Conservation (phyloP, 495 filamentous ascomycete species). For the Staphylotrichum longicolle region DNA sequence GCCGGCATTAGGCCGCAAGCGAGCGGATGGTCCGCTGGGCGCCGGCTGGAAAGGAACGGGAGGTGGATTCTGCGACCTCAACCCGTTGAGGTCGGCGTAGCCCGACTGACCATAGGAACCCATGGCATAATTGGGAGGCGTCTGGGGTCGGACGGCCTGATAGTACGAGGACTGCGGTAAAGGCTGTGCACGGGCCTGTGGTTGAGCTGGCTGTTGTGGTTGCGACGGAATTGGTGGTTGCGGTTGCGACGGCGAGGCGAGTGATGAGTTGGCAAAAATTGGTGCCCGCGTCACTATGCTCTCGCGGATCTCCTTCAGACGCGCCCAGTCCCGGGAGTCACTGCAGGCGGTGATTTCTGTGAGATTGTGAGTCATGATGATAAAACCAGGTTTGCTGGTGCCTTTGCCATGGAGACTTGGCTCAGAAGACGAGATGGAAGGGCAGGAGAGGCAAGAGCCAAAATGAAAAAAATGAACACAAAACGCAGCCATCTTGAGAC, state of each 20-base stretch:
- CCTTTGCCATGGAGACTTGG: background rate
- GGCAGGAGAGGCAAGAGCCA: background rate
- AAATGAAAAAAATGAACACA: background rate
- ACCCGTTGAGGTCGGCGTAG: conserved; percentile 14
- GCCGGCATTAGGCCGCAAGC: background rate
- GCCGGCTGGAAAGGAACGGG: background rate
- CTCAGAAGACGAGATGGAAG: no score
- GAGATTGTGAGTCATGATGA: conserved; percentile 13
- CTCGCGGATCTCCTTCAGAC: conserved; percentile 28
- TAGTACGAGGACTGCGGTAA: conserved; percentile 14
- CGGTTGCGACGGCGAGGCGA: conserved; percentile 7
- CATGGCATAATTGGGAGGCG: conserved; percentile 22
- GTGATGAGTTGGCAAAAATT: conserved; percentile 13
- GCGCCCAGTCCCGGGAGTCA: conserved; percentile 19
- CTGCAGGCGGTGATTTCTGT: conserved; percentile 27
- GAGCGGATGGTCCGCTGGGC: conserved; percentile 1
- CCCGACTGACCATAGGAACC: conserved; percentile 5
- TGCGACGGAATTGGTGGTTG: background rate
- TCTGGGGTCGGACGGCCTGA: background rate
- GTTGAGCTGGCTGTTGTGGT: background rate
- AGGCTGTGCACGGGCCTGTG: background rate
- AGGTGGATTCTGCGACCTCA: conserved; percentile 2
- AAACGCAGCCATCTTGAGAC: background rate
- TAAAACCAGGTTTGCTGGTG: background rate
- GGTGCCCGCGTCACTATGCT: conserved; percentile 23